Base-by-base conservation (phyloP, 257 asterid species). In the Ocimum tenuiflorum region DNA sequence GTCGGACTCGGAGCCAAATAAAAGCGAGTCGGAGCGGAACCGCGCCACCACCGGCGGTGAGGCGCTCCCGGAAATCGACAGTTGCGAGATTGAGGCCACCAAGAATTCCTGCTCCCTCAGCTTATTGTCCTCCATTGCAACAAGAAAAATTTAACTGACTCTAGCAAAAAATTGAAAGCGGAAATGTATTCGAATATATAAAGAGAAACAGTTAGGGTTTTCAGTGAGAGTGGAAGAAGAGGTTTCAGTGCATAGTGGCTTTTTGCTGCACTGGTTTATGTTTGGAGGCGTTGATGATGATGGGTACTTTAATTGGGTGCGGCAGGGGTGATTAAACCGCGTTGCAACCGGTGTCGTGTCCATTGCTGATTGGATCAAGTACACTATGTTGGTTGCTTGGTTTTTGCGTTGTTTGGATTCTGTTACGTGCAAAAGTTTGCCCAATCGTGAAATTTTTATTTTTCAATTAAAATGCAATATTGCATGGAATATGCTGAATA, bases 1-100 rank as follows among this genome's bases (percentile, higher is more conserved):
- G 56, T 80, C 83, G 33, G 88, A 79, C 54, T 84, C 91, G 13
- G 63, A 59, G 19, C 67, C 82, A 52, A 92, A 78, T 8, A 78
- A 78, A 54, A 92, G 97, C 76, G 86, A 80, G 8, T 77, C 87
- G 58, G 82, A 65, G 60, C 81, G 64, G 56, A 89, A 87, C 69
- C 91, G 78, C 73, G 88, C 94, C 63, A 83, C 79, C 75, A 78
- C 84, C 55, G 81, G 88, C 68, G 81, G 79, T 41, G 85, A 77
- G 68, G 90, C 59, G 33, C 77, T 66, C 50, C 81, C 83, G 11
- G 91, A 77, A 68, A 81, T 74, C 60, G 89, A 74, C 20, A 89
- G 91, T 86, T 84, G 87, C 68, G 91, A 79, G 71, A 87, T 70
- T 29, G 95, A 89, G 6, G 85, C 92, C 55, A 89, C 82, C 68